These are phyloP conservation scores for Colletotrichum sansevieriae DNA, from an alignment of 2,329 filamentous ascomycete species.

Conservation along the genomic window DNA sequence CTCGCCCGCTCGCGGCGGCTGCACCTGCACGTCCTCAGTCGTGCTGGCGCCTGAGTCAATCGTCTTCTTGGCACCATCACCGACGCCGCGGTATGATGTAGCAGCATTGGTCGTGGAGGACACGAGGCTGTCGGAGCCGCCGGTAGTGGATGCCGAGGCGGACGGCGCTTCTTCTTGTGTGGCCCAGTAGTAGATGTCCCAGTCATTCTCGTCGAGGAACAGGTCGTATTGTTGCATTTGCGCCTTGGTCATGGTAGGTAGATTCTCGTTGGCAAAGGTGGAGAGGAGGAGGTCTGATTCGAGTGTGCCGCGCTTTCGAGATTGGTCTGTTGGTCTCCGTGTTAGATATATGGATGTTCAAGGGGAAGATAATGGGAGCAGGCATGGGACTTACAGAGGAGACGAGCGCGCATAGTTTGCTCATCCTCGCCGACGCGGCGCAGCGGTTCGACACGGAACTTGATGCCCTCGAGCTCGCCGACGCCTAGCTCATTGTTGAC, in stretches of 20 bases:
- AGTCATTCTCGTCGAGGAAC: conserved; percentile 99
- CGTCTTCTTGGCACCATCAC: conserved; percentile 31
- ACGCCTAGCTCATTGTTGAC: conserved; percentile 74
- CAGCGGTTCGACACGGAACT: conserved; percentile 92
- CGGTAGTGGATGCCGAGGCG: conserved; percentile 54
- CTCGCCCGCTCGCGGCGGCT: conserved; percentile 71
- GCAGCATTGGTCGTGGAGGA: conserved; percentile 45
- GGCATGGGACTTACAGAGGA: conserved; percentile 69
- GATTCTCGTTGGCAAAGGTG: conserved; percentile 88
- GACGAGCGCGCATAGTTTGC: conserved; percentile 87
- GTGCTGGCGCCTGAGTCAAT: conserved; percentile 45
- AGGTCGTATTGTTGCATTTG: conserved; percentile 89
- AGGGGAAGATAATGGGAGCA: neutral
- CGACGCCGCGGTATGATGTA: conserved; percentile 31
- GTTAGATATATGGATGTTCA: neutral
- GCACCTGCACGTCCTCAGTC: conserved; percentile 42
- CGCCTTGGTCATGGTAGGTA: conserved; percentile 77
- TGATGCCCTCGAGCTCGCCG: conserved; percentile 88
- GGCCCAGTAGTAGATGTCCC: conserved; percentile 99
- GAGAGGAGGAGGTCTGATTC: conserved; percentile 96
- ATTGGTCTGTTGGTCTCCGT: conserved; percentile 79
- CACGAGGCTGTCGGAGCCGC: conserved; percentile 3
- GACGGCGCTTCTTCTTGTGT: conserved; percentile 79
- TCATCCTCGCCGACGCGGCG: conserved; percentile 85
- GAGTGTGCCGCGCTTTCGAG: conserved; percentile 93